Conservation (phyloP, 306 rosid genomes). For the Cajanus cajan region DNA sequence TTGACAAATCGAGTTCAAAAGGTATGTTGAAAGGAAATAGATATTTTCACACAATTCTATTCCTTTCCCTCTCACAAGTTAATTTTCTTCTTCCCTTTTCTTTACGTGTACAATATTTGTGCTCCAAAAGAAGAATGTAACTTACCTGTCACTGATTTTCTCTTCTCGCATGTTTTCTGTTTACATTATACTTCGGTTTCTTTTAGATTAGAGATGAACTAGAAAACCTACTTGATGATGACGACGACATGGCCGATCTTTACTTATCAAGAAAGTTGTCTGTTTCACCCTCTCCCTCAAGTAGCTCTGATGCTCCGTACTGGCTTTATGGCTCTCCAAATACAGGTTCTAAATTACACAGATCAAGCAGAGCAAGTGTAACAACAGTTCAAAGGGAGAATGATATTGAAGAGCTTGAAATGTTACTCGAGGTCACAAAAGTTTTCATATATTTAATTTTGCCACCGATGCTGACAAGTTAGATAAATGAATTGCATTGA, state of each 20-base stretch:
- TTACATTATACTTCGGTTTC: constrained; percentile 9
- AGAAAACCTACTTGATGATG: constrained; percentile 82
- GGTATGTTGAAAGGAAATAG: constrained; percentile 38
- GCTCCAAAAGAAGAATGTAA: neutral
- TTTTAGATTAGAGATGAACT: constrained; percentile 76
- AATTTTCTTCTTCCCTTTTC: neutral
- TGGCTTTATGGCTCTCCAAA: constrained; percentile 60
- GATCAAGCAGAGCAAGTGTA: constrained; percentile 60
- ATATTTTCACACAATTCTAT: neutral
- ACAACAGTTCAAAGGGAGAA: constrained; percentile 49
- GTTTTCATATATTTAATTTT: neutral
- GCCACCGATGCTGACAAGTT: neutral
- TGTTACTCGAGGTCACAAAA: constrained; percentile 72
- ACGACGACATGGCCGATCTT: constrained; percentile 83
- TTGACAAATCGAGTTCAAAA: constrained; percentile 82
- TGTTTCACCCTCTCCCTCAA: constrained; percentile 46
- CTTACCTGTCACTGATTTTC: neutral
- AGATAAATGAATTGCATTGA: constrained; percentile 13
- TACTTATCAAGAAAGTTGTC: constrained; percentile 68
- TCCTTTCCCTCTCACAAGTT: neutral
- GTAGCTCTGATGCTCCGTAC: constrained; percentile 44
- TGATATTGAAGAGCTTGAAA: constrained; percentile 81
- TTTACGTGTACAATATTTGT: neutral
- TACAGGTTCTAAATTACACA: constrained; percentile 50
- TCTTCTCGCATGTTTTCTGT: neutral